Percentiles rank a stretch among this genome's conserved stretches.
Conservation (phyloP, 1,139 yeast genomes). For the Debaryomyces psychrophilus region DNA sequence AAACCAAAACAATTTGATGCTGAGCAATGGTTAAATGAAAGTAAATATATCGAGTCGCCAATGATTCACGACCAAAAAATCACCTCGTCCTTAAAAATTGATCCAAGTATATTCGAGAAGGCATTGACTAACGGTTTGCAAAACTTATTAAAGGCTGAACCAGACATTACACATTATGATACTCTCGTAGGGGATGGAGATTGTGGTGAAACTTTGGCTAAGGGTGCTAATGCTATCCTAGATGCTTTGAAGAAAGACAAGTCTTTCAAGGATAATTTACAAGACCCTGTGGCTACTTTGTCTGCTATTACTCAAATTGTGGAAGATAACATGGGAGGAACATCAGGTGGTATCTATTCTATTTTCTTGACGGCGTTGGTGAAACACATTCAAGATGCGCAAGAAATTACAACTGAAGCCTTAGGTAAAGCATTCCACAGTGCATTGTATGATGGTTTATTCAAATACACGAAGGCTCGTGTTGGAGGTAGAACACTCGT, state of each 20-base stretch:
- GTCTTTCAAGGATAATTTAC: constrained; percentile 27
- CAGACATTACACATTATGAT: constrained; percentile 81
- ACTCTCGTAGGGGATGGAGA: constrained; percentile 96
- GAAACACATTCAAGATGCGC: constrained; percentile 37
- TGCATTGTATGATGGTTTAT: constrained; percentile 47
- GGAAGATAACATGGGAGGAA: constrained; percentile 94
- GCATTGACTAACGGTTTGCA: constrained; percentile 54
- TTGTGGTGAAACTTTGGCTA: constrained; percentile 87
- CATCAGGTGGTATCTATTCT: constrained; percentile 92
- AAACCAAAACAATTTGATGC: constrained; percentile 42
- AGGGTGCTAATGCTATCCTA: constrained; percentile 76
- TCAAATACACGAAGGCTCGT: constrained; percentile 84
- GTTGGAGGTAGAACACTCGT: constrained; percentile 88
- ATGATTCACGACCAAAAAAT: constrained; percentile 29
- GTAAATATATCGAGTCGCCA: constrained; percentile 33
- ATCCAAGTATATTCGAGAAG: constrained; percentile 39
- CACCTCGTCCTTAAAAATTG: constrained; percentile 43
- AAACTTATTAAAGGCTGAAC: constrained; percentile 60
- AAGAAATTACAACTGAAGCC: constrained; percentile 34
- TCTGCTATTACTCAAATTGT: constrained; percentile 65
- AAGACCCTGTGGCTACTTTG: constrained; percentile 53
- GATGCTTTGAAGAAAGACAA: constrained; percentile 49
- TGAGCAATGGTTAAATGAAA: constrained; percentile 27
- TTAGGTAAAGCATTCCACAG: constrained; percentile 35
- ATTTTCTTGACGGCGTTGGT: constrained; percentile 62